phyloP scores from a whole-genome alignment of 371 early-diverging fungal genomes.

The Lichtheimia ornata region DNA sequence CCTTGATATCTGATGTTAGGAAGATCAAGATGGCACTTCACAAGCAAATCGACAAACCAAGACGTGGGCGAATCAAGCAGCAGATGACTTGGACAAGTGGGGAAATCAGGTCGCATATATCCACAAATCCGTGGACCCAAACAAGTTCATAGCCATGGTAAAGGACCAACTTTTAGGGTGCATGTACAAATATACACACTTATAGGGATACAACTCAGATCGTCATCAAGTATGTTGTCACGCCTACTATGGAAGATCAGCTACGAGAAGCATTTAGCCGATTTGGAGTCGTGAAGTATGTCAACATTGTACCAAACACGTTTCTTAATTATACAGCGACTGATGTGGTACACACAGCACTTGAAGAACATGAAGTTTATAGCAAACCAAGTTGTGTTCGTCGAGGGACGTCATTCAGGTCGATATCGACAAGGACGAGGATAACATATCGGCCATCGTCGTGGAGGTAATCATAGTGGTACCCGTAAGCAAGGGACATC shows the following conservation, averaged over 20 bases:
- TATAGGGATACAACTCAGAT: constrained; percentile 24
- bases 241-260: constrained; percentile 22
- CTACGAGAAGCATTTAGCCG: constrained; percentile 28
- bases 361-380: constrained; percentile 32
- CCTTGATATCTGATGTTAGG: no score
- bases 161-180: no score
- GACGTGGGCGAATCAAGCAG: no score
- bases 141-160: no score
- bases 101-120: no score
- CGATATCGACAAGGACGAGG: no score
- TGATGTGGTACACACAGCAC: constrained; percentile 24
- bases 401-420: constrained; percentile 25
- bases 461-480: constrained; percentile 7
- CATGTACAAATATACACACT: neutral
- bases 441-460: no score
- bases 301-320: constrained; percentile 21
- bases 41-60: no score
- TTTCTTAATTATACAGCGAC: constrained; percentile 29
- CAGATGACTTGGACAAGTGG: no score
- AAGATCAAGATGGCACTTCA: no score
- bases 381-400: constrained; percentile 21
- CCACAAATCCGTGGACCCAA: no score
- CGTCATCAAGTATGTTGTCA: constrained; percentile 29
- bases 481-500: constrained; percentile 8
- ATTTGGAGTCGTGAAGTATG: constrained; percentile 29